Evolutionary conservation across 1,284 basidiomycete genomes (phyloP).

Genomic region (Ganoderma boninense): DNA sequence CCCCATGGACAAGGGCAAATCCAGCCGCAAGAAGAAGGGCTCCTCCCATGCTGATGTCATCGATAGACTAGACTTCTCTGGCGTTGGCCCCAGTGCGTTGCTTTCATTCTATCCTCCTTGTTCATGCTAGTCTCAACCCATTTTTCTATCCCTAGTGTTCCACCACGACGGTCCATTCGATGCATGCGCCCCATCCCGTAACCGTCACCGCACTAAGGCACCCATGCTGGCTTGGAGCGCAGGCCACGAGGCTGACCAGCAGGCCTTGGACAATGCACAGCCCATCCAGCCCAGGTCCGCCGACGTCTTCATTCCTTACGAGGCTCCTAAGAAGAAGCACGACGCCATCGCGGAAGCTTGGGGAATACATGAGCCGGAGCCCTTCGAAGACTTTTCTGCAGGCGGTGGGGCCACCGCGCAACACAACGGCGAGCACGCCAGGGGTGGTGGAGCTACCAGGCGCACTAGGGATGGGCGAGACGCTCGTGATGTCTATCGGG

Average conservation of each 20-base stretch:
- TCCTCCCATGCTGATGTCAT: constrained; percentile 75
- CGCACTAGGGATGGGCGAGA: constrained; percentile 47
- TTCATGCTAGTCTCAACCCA: constrained; percentile 8
- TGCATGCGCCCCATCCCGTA: constrained; percentile 87
- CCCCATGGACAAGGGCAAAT: constrained; percentile 55
- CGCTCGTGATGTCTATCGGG: constrained; percentile 50
- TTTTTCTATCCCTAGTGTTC: constrained; percentile 63
- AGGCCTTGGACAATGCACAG: constrained; percentile 43
- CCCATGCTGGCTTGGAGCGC: constrained; percentile 82
- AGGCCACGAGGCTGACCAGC: constrained; percentile 52
- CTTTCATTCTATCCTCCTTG: constrained; percentile 41
- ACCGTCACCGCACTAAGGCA: constrained; percentile 78
- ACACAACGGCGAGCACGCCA: constrained; percentile 39
- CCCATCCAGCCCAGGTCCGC: constrained; percentile 47
- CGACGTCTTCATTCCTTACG: constrained; percentile 58
- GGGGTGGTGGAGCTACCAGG: constrained; percentile 26
- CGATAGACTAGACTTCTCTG: constrained; percentile 69
- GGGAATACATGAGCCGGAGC: constrained; percentile 89
- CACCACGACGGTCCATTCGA: constrained; percentile 91
- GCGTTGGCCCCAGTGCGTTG: constrained; percentile 78
- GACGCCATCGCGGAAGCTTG: constrained; percentile 87
- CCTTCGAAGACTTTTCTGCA: constrained; percentile 86
- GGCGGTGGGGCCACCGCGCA: constrained; percentile 61
- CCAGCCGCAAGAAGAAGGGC: constrained; percentile 72
- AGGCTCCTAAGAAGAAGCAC: constrained; percentile 79